phyloP scores from a whole-genome alignment of 176 grass and related monocot species.

The Zoysia pacifica region DNA sequence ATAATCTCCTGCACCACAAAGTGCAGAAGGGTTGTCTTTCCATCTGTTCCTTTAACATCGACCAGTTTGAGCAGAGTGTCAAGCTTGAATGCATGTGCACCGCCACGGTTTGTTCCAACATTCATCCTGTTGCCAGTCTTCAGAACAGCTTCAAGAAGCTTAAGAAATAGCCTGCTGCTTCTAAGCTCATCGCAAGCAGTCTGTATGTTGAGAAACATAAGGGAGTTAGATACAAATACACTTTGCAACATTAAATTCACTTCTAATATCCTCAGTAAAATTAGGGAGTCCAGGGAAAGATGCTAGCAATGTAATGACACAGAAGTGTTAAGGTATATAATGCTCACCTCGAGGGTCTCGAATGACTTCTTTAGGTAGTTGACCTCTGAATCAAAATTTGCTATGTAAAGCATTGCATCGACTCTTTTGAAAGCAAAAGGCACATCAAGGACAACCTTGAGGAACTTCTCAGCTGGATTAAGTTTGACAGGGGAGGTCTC shows the following conservation, averaged over 20 bases:
- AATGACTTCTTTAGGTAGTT: slow-evolving; percentile 96
- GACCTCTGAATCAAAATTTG: slow-evolving; percentile 92
- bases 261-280: not conserved
- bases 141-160: slow-evolving; percentile 96
- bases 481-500: slow-evolving; percentile 69
- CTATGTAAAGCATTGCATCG: slow-evolving; percentile 96
- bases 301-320: not conserved
- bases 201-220: slow-evolving; percentile 39
- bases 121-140: slow-evolving; percentile 99
- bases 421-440: slow-evolving; percentile 98
- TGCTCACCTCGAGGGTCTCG: slow-evolving; percentile 92
- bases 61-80: slow-evolving; percentile 90
- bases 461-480: slow-evolving; percentile 82
- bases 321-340: not conserved
- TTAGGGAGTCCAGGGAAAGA: not conserved
- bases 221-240: not conserved
- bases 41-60: slow-evolving; percentile 94
- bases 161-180: slow-evolving; percentile 82
- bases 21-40: slow-evolving; percentile 92
- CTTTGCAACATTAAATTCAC: not conserved
- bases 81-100: slow-evolving; percentile 93
- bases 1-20: slow-evolving; percentile 95
- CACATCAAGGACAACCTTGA: slow-evolving; percentile 89
- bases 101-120: slow-evolving; percentile 93
- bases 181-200: slow-evolving; percentile 91